Evolutionary conservation across 2,329 filamentous ascomycete genomes (phyloP).

Genomic region (Xylaria arbuscula): DNA sequence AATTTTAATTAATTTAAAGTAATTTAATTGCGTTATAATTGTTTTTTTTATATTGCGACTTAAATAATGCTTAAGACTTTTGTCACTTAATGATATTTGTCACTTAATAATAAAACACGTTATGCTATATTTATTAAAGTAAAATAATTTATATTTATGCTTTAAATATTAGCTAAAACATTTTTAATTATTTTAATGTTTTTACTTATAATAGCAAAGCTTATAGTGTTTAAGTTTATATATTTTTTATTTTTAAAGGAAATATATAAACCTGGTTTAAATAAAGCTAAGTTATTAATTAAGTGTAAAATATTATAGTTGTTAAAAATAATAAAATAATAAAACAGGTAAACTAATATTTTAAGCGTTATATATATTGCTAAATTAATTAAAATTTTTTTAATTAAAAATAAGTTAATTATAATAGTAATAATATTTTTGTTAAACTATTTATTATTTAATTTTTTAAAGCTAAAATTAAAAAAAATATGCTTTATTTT

Average conservation of each 20-base stretch:
- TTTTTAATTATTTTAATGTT: neutral
- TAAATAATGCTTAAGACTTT: too few relatives aligned
- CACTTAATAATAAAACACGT: too few relatives aligned
- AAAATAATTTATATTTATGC: neutral
- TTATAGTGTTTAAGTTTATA: neutral
- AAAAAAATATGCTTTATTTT: too few relatives aligned
- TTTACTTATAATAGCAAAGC: neutral
- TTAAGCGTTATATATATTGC: neutral
- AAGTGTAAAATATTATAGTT: conserved; percentile 12
- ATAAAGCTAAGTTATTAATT: conserved; percentile 1
- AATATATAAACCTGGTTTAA: neutral
- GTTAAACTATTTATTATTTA: too few relatives aligned
- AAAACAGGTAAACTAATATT: neutral
- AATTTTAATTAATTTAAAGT: too few relatives aligned
- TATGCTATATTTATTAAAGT: neutral
- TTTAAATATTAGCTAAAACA: neutral
- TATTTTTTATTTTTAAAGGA: neutral
- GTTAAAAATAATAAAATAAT: conserved; percentile 1
- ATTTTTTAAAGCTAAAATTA: too few relatives aligned
- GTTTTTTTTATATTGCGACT: too few relatives aligned
- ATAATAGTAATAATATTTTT: neutral
- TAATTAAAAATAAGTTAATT: neutral
- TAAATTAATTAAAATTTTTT: neutral
- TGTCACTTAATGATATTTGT: too few relatives aligned
- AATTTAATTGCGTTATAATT: too few relatives aligned